Evolutionary conservation across 495 filamentous ascomycete genomes (phyloP), one percentile per base, ranked within the genome.

Genomic region (Friedmanniomyces simplex): DNA sequence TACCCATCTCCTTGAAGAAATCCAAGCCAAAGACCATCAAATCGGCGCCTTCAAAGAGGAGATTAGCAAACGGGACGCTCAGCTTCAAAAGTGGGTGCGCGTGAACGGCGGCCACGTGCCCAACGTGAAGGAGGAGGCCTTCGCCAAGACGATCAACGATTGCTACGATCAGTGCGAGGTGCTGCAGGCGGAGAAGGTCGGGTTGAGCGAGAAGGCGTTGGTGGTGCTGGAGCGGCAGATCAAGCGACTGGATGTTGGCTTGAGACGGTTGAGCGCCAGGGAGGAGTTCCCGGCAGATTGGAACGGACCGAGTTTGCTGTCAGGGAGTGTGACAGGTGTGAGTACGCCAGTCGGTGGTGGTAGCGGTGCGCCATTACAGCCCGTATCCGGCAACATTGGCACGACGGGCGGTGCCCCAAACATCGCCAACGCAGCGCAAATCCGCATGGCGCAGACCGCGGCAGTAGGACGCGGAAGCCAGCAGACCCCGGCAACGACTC

Each of bases 1-100:
- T 54, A 82, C 83, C 34, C 91, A 95, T 74, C 75, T 96, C 62
- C 86, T 95, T 70, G 93, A 96, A 66, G 93, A 98, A 72, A 89
- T 97, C 30, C 80, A 85, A 65, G 87, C 89, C 57, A 96, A 96
- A 72, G 91, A 98, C 67, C 80, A 81, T 53, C 71, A 79, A 39
- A 85, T 91, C 65, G 78, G 85, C 63, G 87, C 91, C 36, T 87
- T 83, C 65, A 75, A 86, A 41, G 76, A 76, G 42, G 77, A 79
- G 21, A 89, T 94, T 74, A 84, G 84, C 59, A 82, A 84, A 21
- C 82, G 84, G 53, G 93, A 98, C 65, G 77, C 67, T 57, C 86
- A 83, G 62, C 79, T 98, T 51, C 93, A 98, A 69, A 95, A 90
- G 70, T 91, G 83, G 74, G 86, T 96, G 71, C 90, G 87, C 67